Conservation (phyloP, 208 protist species). For the Acanthamoeba divionensis region DNA sequence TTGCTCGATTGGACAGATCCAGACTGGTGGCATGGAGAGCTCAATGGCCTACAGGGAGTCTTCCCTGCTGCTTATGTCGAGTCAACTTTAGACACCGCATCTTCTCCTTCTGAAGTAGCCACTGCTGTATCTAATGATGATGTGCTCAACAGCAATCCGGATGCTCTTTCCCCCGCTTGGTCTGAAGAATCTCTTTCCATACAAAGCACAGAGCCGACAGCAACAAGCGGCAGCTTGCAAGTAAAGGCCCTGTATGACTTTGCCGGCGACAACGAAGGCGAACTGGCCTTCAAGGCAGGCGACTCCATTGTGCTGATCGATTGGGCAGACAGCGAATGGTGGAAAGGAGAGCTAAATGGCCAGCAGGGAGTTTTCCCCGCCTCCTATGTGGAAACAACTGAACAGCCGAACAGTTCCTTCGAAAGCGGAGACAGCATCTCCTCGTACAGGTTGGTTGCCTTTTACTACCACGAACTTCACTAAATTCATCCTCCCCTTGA, state of each 20-base stretch:
- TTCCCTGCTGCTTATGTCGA: constrained; percentile 19
- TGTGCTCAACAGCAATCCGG: too few relatives aligned
- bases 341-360: constrained; percentile 44
- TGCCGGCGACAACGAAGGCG: constrained; percentile 31
- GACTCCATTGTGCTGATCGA: constrained; percentile 32
- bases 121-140: too few relatives aligned
- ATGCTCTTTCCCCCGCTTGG: too few relatives aligned
- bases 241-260: constrained; percentile 60
- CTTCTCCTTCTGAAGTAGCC: background rate
- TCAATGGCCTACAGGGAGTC: background rate
- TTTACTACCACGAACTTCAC: too few relatives aligned
- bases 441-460: too few relatives aligned
- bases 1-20: background rate
- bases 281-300: constrained; percentile 58
- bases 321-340: constrained; percentile 53
- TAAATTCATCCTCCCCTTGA: too few relatives aligned
- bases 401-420: too few relatives aligned
- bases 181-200: too few relatives aligned
- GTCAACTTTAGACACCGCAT: background rate
- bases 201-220: too few relatives aligned
- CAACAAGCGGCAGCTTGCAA: too few relatives aligned
- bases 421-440: too few relatives aligned
- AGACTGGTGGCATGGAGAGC: constrained; percentile 1
- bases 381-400: too few relatives aligned
- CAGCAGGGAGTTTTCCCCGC: constrained; percentile 9